Conservation (phyloP, 257 asterid genomes). For the Avicennia marina region DNA sequence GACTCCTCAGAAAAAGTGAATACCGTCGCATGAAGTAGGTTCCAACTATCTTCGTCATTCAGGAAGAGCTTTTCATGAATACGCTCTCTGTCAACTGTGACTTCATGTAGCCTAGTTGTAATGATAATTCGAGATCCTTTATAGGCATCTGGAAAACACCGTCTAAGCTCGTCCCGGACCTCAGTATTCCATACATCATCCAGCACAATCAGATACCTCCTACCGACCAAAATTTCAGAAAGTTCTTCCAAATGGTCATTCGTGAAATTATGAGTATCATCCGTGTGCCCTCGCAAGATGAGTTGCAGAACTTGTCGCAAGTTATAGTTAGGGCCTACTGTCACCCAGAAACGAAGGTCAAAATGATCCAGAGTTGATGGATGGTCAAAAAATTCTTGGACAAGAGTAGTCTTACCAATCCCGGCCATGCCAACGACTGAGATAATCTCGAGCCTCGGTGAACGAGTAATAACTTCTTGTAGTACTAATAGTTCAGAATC, state of each 20-base stretch:
- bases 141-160: neutral
- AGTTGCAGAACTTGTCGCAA: neutral
- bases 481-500: neutral
- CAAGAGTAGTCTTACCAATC: slow-evolving; percentile 8
- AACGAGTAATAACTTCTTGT: too few species aligned
- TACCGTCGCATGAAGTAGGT: neutral
- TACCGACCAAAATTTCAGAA: neutral
- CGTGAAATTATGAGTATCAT: neutral
- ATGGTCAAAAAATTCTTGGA: neutral
- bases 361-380: neutral
- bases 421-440: neutral
- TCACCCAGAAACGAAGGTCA: neutral
- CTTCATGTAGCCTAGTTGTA: neutral
- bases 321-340: neutral
- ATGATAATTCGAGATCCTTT: neutral
- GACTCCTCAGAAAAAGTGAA: neutral
- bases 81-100: neutral
- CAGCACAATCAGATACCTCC: slow-evolving; percentile 10
- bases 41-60: neutral
- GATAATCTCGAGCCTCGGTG: neutral
- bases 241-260: neutral
- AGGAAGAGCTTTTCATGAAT: neutral
- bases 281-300: neutral
- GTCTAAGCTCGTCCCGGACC: neutral
- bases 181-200: slow-evolving; percentile 12